phyloP scores from a whole-genome alignment of 1,139 yeast species.

The Debaryomyces nepalensis region DNA sequence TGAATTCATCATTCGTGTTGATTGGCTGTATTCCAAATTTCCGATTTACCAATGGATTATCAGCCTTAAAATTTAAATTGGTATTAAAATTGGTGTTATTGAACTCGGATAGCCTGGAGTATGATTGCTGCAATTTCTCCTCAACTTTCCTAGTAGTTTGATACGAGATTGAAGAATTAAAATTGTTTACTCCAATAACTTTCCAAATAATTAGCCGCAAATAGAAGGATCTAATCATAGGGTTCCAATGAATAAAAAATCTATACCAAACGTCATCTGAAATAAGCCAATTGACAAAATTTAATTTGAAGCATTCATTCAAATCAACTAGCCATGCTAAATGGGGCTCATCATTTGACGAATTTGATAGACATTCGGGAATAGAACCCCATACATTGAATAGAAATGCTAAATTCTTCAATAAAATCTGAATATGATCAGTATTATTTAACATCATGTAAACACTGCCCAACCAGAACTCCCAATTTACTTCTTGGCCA shows the following conservation, averaged over 20 bases:
- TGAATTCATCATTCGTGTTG: conserved; percentile 32
- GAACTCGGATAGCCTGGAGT: conserved; percentile 26
- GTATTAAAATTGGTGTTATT: conserved; percentile 5
- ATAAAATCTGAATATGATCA: conserved; percentile 64
- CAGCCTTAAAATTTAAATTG: conserved; percentile 40
- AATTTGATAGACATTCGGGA: conserved; percentile 43
- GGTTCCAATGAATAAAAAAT: conserved; percentile 79
- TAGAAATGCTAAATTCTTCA: conserved; percentile 66
- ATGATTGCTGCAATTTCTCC: conserved; percentile 31
- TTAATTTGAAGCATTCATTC: conserved; percentile 46
- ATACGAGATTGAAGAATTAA: conserved; percentile 40
- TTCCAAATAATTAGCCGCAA: conserved; percentile 73
- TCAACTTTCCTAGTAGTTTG: conserved; percentile 37
- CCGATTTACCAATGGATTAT: conserved; percentile 56
- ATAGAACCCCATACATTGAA: conserved; percentile 77
- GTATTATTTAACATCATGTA: conserved; percentile 61
- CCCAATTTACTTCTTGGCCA: conserved; percentile 61
- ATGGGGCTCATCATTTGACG: conserved; percentile 10
- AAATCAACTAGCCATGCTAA: conserved; percentile 40
- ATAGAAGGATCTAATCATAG: conserved; percentile 72
- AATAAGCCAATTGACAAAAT: conserved; percentile 60
- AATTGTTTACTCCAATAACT: conserved; percentile 54
- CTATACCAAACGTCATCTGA: conserved; percentile 53
- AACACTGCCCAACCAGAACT: conserved; percentile 71
- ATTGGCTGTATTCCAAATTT: conserved; percentile 51